Conservation (phyloP, 169 alveolate genomes). For the Plasmodium gonderi region DNA sequence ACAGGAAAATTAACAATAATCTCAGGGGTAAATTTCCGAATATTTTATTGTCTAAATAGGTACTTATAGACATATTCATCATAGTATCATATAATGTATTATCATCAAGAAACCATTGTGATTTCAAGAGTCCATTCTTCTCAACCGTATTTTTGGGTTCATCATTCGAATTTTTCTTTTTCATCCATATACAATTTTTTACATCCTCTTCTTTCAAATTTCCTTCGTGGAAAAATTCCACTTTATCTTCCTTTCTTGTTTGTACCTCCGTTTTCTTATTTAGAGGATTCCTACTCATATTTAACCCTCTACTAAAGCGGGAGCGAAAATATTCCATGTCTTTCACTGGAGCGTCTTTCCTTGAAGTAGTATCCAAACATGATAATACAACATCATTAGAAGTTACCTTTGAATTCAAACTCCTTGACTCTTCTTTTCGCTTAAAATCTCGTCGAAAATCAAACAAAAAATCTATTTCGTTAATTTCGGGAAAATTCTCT, state of each 20-base stretch:
- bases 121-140: not conserved
- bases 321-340: not conserved
- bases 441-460: constrained; percentile 13
- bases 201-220: not conserved
- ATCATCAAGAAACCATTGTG: not conserved
- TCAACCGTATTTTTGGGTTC: not conserved
- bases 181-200: not conserved
- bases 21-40: constrained; percentile 13
- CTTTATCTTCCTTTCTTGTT: not conserved
- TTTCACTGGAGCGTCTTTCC: not conserved
- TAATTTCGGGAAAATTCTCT: not conserved
- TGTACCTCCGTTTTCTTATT: not conserved
- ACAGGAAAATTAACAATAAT: constrained; percentile 45
- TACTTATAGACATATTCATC: not conserved
- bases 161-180: not conserved
- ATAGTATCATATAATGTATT: not conserved
- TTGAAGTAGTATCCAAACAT: not conserved
- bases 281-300: no score
- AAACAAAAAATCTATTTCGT: constrained; percentile 8
- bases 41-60: constrained; percentile 9
- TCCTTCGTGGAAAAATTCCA: not conserved
- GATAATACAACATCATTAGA: not conserved
- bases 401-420: not conserved
- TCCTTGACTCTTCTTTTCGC: not conserved
- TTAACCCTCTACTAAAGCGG: not conserved